Conservation (phyloP, 176 grass and related monocot genomes). For the Carex scoparia region DNA sequence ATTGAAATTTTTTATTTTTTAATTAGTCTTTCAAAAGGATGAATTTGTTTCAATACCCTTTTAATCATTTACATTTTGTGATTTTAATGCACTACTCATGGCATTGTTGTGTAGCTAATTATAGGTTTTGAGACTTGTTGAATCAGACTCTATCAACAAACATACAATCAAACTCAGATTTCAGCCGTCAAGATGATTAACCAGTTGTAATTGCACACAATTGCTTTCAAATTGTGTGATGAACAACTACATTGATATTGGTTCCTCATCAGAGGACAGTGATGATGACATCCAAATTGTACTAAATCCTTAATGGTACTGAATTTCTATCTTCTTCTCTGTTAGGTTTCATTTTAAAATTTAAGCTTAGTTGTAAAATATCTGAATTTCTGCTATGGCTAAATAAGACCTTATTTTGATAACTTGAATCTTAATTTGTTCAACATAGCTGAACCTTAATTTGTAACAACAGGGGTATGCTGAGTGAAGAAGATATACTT, state of each 20-base stretch:
- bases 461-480: too few relatives aligned
- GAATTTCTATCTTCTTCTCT: too few relatives aligned
- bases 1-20: too few relatives aligned
- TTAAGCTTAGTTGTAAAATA: too few relatives aligned
- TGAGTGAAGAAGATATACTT: too few relatives aligned
- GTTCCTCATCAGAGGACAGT: slow-evolving; percentile 22
- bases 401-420: too few relatives aligned
- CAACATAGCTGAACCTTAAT: too few relatives aligned
- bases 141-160: background rate
- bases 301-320: too few relatives aligned
- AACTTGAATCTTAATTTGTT: too few relatives aligned
- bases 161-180: background rate
- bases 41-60: background rate
- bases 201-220: background rate
- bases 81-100: background rate
- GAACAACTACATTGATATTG: slow-evolving; percentile 14
- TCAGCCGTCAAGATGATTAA: background rate
- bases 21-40: too few relatives aligned
- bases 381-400: too few relatives aligned
- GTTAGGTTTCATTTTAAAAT: too few relatives aligned
- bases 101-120: background rate
- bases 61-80: background rate
- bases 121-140: background rate
- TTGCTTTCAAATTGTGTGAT: slow-evolving; percentile 1
- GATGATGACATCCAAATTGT: slow-evolving; percentile 18